Percentiles rank a stretch among this genome's conserved stretches.
These are phyloP conservation scores for Pleodorina starrii DNA, from an alignment of 139 green algal genomes.

Conservation along the genomic window DNA sequence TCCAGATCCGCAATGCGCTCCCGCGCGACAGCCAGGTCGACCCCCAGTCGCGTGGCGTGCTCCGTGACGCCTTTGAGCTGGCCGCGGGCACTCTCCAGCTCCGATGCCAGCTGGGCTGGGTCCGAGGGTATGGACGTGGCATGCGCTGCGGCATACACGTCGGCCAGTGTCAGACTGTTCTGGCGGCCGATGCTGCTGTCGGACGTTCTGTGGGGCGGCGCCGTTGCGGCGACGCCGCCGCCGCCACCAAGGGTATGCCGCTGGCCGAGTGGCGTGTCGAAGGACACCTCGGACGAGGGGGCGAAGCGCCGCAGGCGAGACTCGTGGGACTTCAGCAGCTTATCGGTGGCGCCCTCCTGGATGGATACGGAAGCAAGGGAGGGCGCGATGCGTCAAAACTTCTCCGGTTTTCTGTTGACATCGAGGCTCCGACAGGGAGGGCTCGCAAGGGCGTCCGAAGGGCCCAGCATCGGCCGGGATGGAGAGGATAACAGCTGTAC, in stretches of 20 bases:
- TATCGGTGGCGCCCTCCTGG: conserved; percentile 18
- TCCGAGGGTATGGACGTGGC: neutral
- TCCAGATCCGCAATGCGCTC: conserved; percentile 33
- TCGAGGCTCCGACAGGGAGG: no score
- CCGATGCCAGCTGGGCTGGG: neutral
- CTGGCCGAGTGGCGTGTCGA: neutral
- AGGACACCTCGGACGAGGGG: neutral
- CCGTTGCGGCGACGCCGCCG: neutral
- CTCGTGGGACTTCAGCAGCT: neutral
- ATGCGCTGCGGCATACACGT: neutral
- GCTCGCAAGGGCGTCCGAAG: no score
- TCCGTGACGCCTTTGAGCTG: conserved; percentile 5
- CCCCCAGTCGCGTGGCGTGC: neutral
- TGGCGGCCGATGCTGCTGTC: neutral
- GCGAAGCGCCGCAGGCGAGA: conserved; percentile 30
- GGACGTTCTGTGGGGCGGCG: neutral
- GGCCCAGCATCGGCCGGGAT: no score
- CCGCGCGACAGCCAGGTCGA: neutral
- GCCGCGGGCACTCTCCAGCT: neutral
- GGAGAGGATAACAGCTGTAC: no score
- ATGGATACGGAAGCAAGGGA: no score
- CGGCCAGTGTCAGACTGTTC: neutral
- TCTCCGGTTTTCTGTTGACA: no score
- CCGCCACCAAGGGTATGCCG: neutral
- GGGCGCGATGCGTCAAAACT: no score